Evolutionary conservation across 139 green algal genomes (phyloP).

Genomic region (Spirogloea muscicola): DNA sequence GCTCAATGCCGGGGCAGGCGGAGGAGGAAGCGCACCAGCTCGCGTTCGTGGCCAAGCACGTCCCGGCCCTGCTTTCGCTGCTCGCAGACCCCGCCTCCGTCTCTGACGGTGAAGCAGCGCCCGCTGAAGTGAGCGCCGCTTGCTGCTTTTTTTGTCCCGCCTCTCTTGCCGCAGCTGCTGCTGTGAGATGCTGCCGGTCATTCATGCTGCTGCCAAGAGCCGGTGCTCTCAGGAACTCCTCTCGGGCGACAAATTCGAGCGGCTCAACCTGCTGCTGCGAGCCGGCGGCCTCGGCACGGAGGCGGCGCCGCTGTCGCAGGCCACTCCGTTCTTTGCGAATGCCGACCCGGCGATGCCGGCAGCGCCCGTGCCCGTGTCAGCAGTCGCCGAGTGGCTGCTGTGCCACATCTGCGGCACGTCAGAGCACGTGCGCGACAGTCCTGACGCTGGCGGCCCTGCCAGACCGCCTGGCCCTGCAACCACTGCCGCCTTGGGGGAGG

Average conservation of each 20-base stretch:
- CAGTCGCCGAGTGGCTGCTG: conserved; percentile 26
- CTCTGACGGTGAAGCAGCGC: too few relatives aligned
- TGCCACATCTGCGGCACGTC: conserved; percentile 26
- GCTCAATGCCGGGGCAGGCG: conserved; percentile 14
- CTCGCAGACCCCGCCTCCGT: conserved; percentile 24
- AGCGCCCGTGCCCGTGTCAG: conserved; percentile 28
- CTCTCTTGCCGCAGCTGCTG: too few relatives aligned
- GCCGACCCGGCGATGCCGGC: conserved; percentile 43
- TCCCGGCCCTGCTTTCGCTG: conserved; percentile 6
- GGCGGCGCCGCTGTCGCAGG: background rate
- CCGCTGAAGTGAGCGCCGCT: too few relatives aligned
- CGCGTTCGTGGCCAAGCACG: conserved; percentile 33
- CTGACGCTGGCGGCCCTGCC: background rate
- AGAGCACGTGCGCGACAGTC: conserved; percentile 17
- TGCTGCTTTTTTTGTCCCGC: too few relatives aligned
- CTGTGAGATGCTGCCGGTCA: too few relatives aligned
- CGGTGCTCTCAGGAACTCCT: conserved; percentile 17
- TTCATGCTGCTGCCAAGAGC: too few relatives aligned
- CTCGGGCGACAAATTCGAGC: conserved; percentile 20
- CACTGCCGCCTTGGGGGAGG: background rate
- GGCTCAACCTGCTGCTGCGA: conserved; percentile 21
- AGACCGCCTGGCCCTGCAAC: conserved; percentile 13
- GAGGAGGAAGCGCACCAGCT: conserved; percentile 45
- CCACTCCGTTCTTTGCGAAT: conserved; percentile 44
- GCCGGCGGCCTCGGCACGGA: background rate